A percentile compares a stretch with the other conserved stretches of the same genome.
These are phyloP conservation scores for Globisporangium cylindrosporum DNA, from an alignment of 352 stramenopile genomes.

Conservation along the genomic window DNA sequence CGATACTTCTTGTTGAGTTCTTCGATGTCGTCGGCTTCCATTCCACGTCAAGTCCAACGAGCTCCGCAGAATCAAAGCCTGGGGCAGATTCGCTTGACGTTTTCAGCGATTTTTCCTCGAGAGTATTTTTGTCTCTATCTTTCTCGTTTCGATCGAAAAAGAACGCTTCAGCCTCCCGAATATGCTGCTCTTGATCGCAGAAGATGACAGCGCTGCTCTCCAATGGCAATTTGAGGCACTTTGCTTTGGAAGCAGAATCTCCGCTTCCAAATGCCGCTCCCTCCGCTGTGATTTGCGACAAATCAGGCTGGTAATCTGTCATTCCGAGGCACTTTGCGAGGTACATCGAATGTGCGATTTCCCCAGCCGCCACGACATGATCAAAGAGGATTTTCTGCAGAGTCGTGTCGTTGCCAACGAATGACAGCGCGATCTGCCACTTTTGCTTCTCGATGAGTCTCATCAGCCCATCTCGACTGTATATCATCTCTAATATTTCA, in stretches of 20 bases:
- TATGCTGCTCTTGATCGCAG: conserved; percentile 32
- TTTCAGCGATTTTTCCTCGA: neutral
- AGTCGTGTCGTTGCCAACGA: conserved; percentile 49
- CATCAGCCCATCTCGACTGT: conserved; percentile 52
- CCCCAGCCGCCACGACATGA: conserved; percentile 34
- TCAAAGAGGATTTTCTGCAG: conserved; percentile 50
- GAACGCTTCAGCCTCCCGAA: conserved; percentile 24
- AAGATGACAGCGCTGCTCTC: conserved; percentile 30
- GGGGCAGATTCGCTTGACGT: neutral
- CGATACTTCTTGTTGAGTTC: conserved; percentile 28
- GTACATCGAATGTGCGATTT: conserved; percentile 26
- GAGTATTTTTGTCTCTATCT: neutral
- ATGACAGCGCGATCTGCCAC: conserved; percentile 60
- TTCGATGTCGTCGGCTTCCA: conserved; percentile 48
- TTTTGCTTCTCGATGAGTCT: conserved; percentile 62
- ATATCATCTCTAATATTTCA: conserved; percentile 38
- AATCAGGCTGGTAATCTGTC: conserved; percentile 35
- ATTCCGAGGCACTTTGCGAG: conserved; percentile 37
- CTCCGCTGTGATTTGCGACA: conserved; percentile 19
- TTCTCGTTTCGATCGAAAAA: conserved; percentile 21
- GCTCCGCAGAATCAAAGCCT: neutral
- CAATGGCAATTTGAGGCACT: conserved; percentile 30
- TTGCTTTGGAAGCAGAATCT: conserved; percentile 6
- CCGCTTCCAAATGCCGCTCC: neutral
- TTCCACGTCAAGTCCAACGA: conserved; percentile 65